A percentile compares a stretch with the other conserved stretches of the same genome.
Conservation (phyloP, 805 yeast species). For the Ogataea corticis region DNA sequence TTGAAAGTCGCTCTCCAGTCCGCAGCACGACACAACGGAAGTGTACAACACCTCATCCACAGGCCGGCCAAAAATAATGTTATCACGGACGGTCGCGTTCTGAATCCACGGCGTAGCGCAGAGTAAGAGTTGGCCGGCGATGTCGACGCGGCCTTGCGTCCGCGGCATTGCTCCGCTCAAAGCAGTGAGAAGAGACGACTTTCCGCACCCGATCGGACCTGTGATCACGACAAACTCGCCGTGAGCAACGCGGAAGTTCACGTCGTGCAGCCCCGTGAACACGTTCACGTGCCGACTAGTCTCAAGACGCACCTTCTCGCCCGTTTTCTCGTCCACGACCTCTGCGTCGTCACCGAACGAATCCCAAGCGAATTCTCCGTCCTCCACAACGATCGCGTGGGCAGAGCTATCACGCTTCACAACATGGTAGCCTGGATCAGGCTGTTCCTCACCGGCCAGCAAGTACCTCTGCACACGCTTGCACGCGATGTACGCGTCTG, state of each 20-base stretch:
- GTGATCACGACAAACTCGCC: constrained; percentile 77
- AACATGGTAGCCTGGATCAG: constrained; percentile 22
- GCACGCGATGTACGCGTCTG: constrained; percentile 66
- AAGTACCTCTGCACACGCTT: constrained; percentile 56
- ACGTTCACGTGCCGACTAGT: constrained; percentile 2
- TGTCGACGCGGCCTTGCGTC: constrained; percentile 48
- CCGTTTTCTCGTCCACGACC: constrained; percentile 8
- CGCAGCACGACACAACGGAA: constrained; percentile 60
- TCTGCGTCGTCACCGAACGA: constrained; percentile 33
- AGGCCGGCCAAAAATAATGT: constrained; percentile 63
- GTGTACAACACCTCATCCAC: constrained; percentile 51
- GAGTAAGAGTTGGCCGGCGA: constrained; percentile 53
- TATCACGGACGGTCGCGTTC: constrained; percentile 74
- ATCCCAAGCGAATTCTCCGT: constrained; percentile 72
- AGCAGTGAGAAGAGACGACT: constrained; percentile 69
- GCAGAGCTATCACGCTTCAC: constrained; percentile 26
- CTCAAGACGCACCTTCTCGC: not conserved
- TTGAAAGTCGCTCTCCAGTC: constrained; percentile 64
- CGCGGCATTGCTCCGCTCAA: constrained; percentile 68
- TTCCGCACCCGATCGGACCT: constrained; percentile 70
- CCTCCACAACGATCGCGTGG: constrained; percentile 50
- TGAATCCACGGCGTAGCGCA: constrained; percentile 75
- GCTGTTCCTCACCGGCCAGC: constrained; percentile 41
- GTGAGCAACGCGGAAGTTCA: constrained; percentile 53
- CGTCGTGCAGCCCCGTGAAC: constrained; percentile 46